A percentile compares a stretch with the other conserved stretches of the same genome.
phyloP scores from a whole-genome alignment of 805 yeast species.

The Metschnikowia kofuensis region DNA sequence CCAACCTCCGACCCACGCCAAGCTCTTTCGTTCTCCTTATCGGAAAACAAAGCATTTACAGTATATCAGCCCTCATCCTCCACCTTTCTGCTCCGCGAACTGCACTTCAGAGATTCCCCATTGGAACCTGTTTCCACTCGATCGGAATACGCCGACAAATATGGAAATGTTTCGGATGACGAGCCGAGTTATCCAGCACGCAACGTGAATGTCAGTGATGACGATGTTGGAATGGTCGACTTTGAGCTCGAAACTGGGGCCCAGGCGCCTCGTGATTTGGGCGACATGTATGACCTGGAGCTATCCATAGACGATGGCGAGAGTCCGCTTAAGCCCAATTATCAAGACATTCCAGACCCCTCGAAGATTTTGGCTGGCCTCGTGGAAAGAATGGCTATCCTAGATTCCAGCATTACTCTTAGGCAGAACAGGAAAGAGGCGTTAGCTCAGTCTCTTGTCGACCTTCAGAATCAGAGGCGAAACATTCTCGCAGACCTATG shows the following conservation, averaged over 20 bases:
- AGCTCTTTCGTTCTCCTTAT: neutral
- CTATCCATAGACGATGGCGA: conserved; percentile 9
- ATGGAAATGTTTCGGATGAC: conserved; percentile 14
- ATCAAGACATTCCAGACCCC: neutral
- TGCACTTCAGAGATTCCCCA: conserved; percentile 13
- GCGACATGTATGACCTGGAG: conserved; percentile 15
- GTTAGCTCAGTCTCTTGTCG: neutral
- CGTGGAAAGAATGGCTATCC: neutral
- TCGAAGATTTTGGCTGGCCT: neutral
- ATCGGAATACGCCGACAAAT: conserved; percentile 14
- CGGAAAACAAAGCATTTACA: conserved; percentile 21
- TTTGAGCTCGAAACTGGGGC: neutral
- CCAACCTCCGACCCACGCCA: neutral
- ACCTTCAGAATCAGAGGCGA: neutral
- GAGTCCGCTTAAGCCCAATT: neutral
- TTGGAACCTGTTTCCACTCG: conserved; percentile 2
- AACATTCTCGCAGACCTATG: neutral
- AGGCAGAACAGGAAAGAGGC: neutral
- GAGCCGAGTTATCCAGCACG: neutral
- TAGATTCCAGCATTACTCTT: neutral
- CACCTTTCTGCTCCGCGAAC: conserved; percentile 11
- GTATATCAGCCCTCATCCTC: neutral
- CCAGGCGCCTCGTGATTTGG: conserved; percentile 3
- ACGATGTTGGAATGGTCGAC: conserved; percentile 2
- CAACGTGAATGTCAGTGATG: neutral